These are phyloP conservation scores for Ophiostoma piceae DNA, from an alignment of 2,329 filamentous ascomycete genomes.

Conservation along the genomic window DNA sequence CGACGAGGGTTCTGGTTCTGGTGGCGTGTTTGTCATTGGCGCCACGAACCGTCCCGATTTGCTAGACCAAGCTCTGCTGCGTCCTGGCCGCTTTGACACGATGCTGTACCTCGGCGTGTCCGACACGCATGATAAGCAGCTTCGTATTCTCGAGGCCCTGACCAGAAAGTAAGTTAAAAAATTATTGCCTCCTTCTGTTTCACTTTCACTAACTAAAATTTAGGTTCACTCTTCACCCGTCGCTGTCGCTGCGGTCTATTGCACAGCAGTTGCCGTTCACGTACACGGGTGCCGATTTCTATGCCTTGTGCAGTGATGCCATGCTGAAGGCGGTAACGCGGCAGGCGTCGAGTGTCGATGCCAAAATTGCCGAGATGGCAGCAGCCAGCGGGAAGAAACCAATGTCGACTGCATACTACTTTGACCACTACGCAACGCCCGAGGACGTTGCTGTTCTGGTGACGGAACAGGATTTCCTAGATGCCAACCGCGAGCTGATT, in stretches of 20 bases:
- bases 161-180: constrained; percentile 63
- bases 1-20: constrained; percentile 52
- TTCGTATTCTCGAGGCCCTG: constrained; percentile 86
- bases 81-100: constrained; percentile 93
- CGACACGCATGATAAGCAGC: constrained; percentile 94
- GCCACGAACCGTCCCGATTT: constrained; percentile 93
- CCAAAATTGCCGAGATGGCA: constrained; percentile 70
- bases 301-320: constrained; percentile 92
- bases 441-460: constrained; percentile 86
- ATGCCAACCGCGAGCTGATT: constrained; percentile 79
- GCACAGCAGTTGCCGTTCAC: constrained; percentile 81
- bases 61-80: constrained; percentile 80
- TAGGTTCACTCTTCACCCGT: constrained; percentile 72
- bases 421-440: constrained; percentile 80
- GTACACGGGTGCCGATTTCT: constrained; percentile 95
- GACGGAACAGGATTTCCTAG: constrained; percentile 78
- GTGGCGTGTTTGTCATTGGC: constrained; percentile 93
- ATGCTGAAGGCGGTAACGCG: constrained; percentile 98
- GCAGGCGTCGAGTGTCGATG: constrained; percentile 76
- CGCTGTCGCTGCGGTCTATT: constrained; percentile 68
- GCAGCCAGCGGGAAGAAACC: constrained; percentile 37
- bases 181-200: constrained; percentile 42
- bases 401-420: constrained; percentile 87
- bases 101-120: constrained; percentile 96
- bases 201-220: constrained; percentile 21